These are phyloP conservation scores for Earliella scabrosa DNA, from an alignment of 1,284 basidiomycete genomes.

Conservation along the genomic window DNA sequence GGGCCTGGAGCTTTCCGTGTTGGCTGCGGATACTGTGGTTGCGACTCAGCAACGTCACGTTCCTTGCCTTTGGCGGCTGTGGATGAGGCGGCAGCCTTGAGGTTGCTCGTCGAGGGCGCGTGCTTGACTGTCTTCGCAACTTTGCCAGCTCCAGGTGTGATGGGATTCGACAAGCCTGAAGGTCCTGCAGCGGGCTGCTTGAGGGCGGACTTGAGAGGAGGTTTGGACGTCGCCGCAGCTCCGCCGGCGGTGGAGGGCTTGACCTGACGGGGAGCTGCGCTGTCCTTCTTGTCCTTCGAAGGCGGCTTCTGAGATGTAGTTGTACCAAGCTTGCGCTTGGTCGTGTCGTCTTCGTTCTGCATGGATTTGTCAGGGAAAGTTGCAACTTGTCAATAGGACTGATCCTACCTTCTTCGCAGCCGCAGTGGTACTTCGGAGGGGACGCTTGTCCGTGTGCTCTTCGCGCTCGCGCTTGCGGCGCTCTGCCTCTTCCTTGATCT, in stretches of 20 bases:
- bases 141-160: conserved; percentile 17
- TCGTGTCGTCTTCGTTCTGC: conserved; percentile 62
- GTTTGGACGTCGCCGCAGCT: conserved; percentile 22
- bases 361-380: not conserved
- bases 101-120: conserved; percentile 23
- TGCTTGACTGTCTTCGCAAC: conserved; percentile 27
- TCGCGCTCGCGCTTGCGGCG: conserved; percentile 76
- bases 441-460: conserved; percentile 70
- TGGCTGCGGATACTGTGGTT: conserved; percentile 44
- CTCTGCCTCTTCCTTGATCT: conserved; percentile 70
- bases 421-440: conserved; percentile 44
- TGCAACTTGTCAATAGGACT: not conserved
- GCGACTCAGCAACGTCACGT: conserved; percentile 47
- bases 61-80: conserved; percentile 50
- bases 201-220: conserved; percentile 35
- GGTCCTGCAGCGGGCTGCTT: conserved; percentile 32
- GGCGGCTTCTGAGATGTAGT: conserved; percentile 52
- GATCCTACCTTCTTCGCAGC: conserved; percentile 57
- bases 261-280: conserved; percentile 37
- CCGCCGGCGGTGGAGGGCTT: conserved; percentile 31
- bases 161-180: conserved; percentile 14
- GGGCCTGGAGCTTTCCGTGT: conserved; percentile 7
- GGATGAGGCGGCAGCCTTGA: conserved; percentile 18
- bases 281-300: conserved; percentile 47
- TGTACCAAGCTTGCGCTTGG: conserved; percentile 62